Evolutionary conservation across 1,139 yeast species (phyloP).

Genomic region (Protomyces gravidus): DNA sequence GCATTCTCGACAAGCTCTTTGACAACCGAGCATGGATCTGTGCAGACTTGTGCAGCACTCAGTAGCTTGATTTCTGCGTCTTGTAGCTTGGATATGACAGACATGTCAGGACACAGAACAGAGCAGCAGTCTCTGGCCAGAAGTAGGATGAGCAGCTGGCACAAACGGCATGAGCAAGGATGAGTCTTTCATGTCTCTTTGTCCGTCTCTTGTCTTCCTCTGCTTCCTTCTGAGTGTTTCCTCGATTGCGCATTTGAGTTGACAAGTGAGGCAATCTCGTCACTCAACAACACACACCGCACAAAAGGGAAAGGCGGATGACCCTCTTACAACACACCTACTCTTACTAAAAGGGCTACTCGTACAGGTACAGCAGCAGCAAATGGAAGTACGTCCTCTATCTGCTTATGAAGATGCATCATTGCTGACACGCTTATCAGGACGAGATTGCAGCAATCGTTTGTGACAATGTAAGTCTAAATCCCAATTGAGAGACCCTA

Average conservation of each 20-base stretch:
- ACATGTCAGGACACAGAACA: slow-evolving; percentile 8
- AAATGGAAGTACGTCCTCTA: not conserved
- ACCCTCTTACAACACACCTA: too few species aligned
- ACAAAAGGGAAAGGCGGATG: not conserved
- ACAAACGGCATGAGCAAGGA: too few species aligned
- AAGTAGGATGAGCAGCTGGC: too few species aligned
- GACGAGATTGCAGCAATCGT: slow-evolving; percentile 29
- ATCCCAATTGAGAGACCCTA: too few species aligned
- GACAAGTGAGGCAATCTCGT: not conserved
- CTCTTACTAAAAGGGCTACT: too few species aligned
- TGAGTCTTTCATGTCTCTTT: too few species aligned
- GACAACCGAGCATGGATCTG: slow-evolving; percentile 46
- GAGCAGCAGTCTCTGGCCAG: too few species aligned
- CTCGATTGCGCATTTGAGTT: not conserved
- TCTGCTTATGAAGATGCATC: not conserved
- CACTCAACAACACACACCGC: not conserved
- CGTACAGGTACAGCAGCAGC: too few species aligned
- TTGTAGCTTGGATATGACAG: slow-evolving; percentile 9
- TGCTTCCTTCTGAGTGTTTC: not conserved
- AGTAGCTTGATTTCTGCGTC: slow-evolving; percentile 27
- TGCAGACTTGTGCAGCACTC: slow-evolving; percentile 33
- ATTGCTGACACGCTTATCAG: slow-evolving; percentile 1
- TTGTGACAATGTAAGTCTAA: slow-evolving; percentile 25
- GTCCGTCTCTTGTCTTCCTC: not conserved
- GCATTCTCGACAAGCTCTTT: slow-evolving; percentile 63